A percentile compares a stretch with the other conserved stretches of the same genome.
phyloP scores from a whole-genome alignment of 768 basidiomycete genomes.

The Auricularia cornea region DNA sequence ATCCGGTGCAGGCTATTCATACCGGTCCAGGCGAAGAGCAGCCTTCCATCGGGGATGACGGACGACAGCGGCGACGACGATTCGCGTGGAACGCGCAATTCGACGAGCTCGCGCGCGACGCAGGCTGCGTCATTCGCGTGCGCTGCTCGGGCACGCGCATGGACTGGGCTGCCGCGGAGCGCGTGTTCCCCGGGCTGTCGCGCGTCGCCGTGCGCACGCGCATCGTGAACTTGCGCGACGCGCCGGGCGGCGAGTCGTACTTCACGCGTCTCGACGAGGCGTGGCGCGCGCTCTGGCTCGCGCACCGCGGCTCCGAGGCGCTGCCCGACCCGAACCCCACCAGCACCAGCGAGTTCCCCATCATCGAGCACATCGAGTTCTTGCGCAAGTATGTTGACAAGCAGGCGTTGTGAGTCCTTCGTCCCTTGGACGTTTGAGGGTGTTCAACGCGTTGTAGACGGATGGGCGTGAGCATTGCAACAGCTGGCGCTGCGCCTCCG shows the following conservation, averaged over 20 bases:
- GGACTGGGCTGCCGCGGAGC: slow-evolving; percentile 65
- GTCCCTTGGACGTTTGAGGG: neutral
- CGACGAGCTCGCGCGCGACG: slow-evolving; percentile 84
- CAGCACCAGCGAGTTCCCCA: slow-evolving; percentile 65
- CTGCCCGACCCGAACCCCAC: slow-evolving; percentile 65
- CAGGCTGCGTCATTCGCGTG: slow-evolving; percentile 70
- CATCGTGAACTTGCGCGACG: slow-evolving; percentile 49
- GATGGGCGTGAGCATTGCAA: slow-evolving; percentile 33
- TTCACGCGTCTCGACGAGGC: slow-evolving; percentile 68
- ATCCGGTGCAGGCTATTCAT: too few species aligned
- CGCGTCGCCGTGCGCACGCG: slow-evolving; percentile 66
- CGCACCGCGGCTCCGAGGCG: slow-evolving; percentile 54
- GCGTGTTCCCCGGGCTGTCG: slow-evolving; percentile 73
- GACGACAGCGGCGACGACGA: slow-evolving; percentile 43
- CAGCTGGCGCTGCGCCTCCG: neutral
- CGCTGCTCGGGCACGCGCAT: slow-evolving; percentile 55
- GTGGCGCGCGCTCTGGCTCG: slow-evolving; percentile 73
- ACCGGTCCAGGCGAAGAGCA: neutral
- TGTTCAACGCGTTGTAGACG: slow-evolving; percentile 63
- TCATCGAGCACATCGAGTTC: slow-evolving; percentile 75
- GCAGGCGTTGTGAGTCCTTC: slow-evolving; percentile 55
- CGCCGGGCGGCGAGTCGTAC: slow-evolving; percentile 64
- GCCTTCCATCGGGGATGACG: neutral
- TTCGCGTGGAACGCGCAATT: slow-evolving; percentile 83
- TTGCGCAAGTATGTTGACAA: slow-evolving; percentile 79